Conservation (phyloP, 768 basidiomycete species). For the Podaxis sp. region DNA sequence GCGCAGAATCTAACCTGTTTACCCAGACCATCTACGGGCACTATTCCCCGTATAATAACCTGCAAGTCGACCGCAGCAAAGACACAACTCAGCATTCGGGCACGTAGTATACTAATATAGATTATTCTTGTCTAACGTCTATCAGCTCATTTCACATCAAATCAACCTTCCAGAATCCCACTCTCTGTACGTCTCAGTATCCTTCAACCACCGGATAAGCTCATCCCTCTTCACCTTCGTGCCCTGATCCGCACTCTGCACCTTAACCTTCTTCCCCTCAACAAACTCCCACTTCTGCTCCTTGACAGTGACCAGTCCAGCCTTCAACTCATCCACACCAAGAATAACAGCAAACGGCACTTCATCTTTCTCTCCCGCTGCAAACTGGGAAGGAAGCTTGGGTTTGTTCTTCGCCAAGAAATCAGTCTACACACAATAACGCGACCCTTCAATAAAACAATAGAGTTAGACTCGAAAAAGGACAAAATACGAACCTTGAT, state of each 20-base stretch:
- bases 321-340: slow-evolving; percentile 80
- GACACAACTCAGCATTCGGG: not conserved
- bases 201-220: slow-evolving; percentile 60
- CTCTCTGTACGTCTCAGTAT: slow-evolving; percentile 38
- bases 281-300: slow-evolving; percentile 81
- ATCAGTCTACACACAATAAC: slow-evolving; percentile 55
- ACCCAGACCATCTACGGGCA: not conserved
- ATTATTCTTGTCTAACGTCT: not conserved
- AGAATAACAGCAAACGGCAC: slow-evolving; percentile 92
- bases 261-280: slow-evolving; percentile 69
- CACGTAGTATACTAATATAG: not conserved
- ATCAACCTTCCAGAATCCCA: slow-evolving; percentile 32
- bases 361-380: slow-evolving; percentile 85
- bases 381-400: slow-evolving; percentile 82
- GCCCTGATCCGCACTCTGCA: slow-evolving; percentile 58
- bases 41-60: not conserved
- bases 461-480: not conserved
- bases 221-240: slow-evolving; percentile 57
- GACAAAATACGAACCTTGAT: slow-evolving; percentile 61
- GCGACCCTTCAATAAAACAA: not conserved
- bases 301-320: slow-evolving; percentile 86
- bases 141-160: not conserved
- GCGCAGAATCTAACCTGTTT: not conserved
- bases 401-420: slow-evolving; percentile 93
- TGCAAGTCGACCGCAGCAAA: not conserved